These are phyloP conservation scores for Oryza glaberrima DNA, from an alignment of 176 grass and related monocot genomes.

Conservation along the genomic window DNA sequence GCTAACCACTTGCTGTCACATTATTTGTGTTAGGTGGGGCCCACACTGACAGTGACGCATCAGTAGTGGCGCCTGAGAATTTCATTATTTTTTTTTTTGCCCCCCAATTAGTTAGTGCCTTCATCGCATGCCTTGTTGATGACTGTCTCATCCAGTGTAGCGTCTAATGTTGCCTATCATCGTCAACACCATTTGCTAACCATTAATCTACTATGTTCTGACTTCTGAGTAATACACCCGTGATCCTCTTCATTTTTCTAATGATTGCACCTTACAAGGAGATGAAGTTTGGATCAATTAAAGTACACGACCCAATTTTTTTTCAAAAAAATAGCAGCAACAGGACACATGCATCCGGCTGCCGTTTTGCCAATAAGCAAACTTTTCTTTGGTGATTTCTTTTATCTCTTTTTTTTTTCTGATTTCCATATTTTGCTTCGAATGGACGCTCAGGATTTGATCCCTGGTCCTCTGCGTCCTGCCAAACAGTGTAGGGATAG, in stretches of 20 bases:
- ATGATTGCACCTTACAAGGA: not conserved
- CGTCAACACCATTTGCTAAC: not conserved
- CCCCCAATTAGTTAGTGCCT: not conserved
- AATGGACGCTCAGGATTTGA: not conserved
- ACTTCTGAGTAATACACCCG: not conserved
- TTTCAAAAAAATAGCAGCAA: not conserved
- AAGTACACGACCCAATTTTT: not conserved
- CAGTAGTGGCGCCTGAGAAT: not conserved
- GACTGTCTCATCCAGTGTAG: not conserved
- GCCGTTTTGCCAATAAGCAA: not conserved
- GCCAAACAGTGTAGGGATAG: not conserved
- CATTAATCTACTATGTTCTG: not conserved
- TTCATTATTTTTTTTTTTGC: not conserved
- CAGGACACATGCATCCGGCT: not conserved
- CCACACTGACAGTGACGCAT: slow-evolving; percentile 23
- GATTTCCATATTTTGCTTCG: not conserved
- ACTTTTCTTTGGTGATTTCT: not conserved
- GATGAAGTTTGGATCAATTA: not conserved
- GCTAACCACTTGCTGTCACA: slow-evolving; percentile 24
- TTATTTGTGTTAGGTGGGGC: slow-evolving; percentile 26
- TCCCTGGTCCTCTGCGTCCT: not conserved
- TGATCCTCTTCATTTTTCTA: not conserved
- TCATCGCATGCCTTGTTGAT: not conserved
- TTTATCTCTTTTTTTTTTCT: not conserved
- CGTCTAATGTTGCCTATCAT: not conserved